A percentile compares a stretch with the other conserved stretches of the same genome.
These are phyloP conservation scores for Chloris gayana DNA, from an alignment of 176 grass and related monocot species.

Conservation along the genomic window DNA sequence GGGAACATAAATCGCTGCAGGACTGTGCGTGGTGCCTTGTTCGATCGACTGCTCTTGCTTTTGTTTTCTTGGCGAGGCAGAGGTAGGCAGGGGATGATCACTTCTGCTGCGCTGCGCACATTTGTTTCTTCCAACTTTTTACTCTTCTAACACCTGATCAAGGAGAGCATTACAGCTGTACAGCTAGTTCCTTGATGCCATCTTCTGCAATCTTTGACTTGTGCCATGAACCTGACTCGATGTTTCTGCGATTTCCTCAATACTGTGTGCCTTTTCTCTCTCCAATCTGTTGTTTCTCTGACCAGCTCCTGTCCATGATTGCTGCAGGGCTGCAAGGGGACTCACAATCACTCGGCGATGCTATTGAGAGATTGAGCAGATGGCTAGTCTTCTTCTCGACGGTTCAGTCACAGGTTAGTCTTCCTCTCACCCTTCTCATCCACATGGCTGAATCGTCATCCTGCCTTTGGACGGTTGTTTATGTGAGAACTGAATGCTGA, in stretches of 20 bases:
- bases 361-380: not conserved
- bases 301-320: constrained; percentile 1
- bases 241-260: not conserved
- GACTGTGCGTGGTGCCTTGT: not conserved
- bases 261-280: not conserved
- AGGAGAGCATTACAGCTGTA: not conserved
- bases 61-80: not conserved
- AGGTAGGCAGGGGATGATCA: too few species aligned
- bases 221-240: not conserved
- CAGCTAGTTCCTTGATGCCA: not conserved
- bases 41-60: not conserved
- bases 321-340: not conserved
- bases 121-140: not conserved
- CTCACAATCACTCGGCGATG: not conserved
- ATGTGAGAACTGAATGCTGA: not conserved
- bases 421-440: not conserved
- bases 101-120: too few species aligned
- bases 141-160: not conserved
- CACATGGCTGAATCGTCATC: not conserved
- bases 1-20: not conserved
- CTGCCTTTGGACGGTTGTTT: not conserved
- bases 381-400: constrained; percentile 20
- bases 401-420: too few species aligned
- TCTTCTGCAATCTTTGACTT: not conserved
- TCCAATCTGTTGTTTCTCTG: not conserved